Evolutionary conservation across 192 early-diverging fungal species (phyloP).

Genomic region (Coemansia sp.): DNA sequence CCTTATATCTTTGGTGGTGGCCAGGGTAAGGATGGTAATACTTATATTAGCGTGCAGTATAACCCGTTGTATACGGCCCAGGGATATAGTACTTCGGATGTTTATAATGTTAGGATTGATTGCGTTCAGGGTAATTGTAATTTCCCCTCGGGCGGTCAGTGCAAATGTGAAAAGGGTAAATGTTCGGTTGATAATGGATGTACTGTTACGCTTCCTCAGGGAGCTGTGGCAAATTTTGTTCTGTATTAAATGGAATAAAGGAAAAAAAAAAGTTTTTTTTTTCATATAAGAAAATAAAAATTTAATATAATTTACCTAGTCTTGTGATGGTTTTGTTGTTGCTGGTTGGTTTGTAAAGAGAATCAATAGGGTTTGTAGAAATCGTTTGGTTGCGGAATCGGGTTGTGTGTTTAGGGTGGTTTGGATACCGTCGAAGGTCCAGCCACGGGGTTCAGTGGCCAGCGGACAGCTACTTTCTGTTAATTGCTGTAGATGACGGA

Average conservation of each 20-base stretch:
- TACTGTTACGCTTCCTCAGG: constrained; percentile 31
- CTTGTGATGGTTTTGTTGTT: too few species aligned
- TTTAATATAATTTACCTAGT: too few species aligned
- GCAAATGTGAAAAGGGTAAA: constrained; percentile 45
- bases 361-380: too few species aligned
- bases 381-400: too few species aligned
- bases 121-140: constrained; percentile 38
- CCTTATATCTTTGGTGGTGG: constrained; percentile 54
- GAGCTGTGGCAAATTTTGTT: constrained; percentile 34
- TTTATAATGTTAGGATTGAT: constrained; percentile 41
- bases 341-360: too few species aligned
- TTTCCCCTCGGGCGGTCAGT: constrained; percentile 47
- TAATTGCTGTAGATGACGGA: background rate
- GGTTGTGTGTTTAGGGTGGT: background rate
- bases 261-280: too few species aligned
- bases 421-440: background rate
- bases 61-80: constrained; percentile 41
- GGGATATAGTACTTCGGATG: constrained; percentile 26
- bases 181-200: constrained; percentile 53
- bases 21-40: constrained; percentile 44
- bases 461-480: background rate
- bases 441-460: background rate
- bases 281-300: too few species aligned
- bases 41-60: constrained; percentile 52
- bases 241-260: constrained; percentile 20